These are phyloP conservation scores for Plasmodium yoelii DNA, from an alignment of 169 alveolate species.

Conservation along the genomic window DNA sequence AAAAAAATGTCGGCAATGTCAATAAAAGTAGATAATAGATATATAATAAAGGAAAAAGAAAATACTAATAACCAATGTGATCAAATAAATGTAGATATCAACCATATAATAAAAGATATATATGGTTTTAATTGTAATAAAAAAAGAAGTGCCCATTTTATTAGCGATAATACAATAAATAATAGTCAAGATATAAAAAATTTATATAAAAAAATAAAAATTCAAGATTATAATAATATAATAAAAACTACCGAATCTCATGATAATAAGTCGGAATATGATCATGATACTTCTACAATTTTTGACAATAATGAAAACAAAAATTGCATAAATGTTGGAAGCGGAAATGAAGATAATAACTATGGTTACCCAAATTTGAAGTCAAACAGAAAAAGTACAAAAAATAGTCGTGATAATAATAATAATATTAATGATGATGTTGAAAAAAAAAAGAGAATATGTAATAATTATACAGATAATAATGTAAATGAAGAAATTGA, in stretches of 20 bases:
- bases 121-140: conserved; percentile 43
- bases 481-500: neutral
- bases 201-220: conserved; percentile 47
- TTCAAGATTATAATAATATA: conserved; percentile 9
- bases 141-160: conserved; percentile 67
- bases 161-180: conserved; percentile 33
- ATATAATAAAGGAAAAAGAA: conserved; percentile 40
- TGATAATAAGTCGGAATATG: neutral
- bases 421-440: neutral
- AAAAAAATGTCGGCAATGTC: conserved; percentile 61
- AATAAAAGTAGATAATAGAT: conserved; percentile 59
- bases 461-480: neutral
- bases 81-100: conserved; percentile 41
- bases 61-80: conserved; percentile 34
- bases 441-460: neutral
- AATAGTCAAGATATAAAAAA: conserved; percentile 11
- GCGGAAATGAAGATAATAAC: too few relatives aligned
- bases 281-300: neutral
- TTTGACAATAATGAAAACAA: neutral
- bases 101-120: conserved; percentile 65
- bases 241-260: neutral
- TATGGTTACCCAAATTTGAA: too few relatives aligned
- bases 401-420: too few relatives aligned
- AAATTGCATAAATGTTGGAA: neutral
- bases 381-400: too few relatives aligned